Base-by-base conservation (phyloP, 1,284 basidiomycete species). In the Mycosarcoma maydis region DNA sequence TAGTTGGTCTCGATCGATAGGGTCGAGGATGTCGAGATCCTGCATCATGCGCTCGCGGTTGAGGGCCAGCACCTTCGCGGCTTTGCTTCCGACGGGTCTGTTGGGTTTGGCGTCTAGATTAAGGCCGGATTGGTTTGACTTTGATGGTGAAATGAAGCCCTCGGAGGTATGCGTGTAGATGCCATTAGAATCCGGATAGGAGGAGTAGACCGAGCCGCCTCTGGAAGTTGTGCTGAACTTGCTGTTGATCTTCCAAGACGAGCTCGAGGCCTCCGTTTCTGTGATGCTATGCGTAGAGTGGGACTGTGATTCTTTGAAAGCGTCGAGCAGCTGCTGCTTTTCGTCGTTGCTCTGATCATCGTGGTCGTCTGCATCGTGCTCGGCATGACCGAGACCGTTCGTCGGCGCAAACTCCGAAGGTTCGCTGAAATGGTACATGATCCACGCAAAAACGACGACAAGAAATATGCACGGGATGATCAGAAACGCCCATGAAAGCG, bases 381-480 rank as follows among this genome's bases (percentile, higher is more conserved):
- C 38, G 27, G 48, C 34, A 17, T 49, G 41, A 7, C 40, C 32
- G 36, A 49, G 46, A 36, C 50, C 54, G 37, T 62, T 59, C 4
- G 50, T 23, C 46, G 47, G 47, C 16, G 56, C 34, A 10, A 62
- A 59, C 10, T 69, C 66, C 0, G 66, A 55, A 2, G 66, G 59
- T 22, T 55, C 45, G 24, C 66, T 51, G 24, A 69, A 69, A 36
- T 33, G 62, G 54, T 42, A 46, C 11, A 53, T 26, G 51, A 69
- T 58, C 66, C 66, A 69, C 5, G 33, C 47, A 23, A 69, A 69
- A 10, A 49, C 58, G n/a, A 14, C 40, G 23, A 69, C 30, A 27
- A 69, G 45, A 27, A 69, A 62, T 39, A 69, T 46, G 66, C 66
- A 62, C 24, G 66, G 59, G 8, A 69, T 43, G 16, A 62, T 23